Conservation (phyloP, 106 monocot species). For the Dendrobium nobile region DNA sequence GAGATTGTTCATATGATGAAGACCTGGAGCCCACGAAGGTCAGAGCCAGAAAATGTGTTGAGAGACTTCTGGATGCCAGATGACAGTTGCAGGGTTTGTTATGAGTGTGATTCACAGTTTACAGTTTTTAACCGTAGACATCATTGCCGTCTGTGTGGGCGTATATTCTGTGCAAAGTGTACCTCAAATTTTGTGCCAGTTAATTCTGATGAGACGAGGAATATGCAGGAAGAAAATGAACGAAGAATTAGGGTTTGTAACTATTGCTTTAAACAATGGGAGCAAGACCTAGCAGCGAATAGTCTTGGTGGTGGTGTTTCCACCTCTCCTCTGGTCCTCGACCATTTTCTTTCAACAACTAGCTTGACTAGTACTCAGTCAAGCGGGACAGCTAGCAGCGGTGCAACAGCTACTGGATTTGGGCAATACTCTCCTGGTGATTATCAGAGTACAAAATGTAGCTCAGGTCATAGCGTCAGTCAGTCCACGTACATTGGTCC, state of each 20-base stretch:
- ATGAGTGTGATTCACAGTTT: slow-evolving; percentile 86
- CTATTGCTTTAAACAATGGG: slow-evolving; percentile 77
- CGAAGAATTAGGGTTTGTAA: slow-evolving; percentile 65
- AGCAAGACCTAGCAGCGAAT: slow-evolving; percentile 21
- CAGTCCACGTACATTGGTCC: slow-evolving; percentile 16
- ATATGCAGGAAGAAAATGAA: slow-evolving; percentile 31
- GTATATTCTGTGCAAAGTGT: slow-evolving; percentile 86
- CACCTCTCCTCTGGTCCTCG: slow-evolving; percentile 29
- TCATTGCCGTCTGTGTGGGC: slow-evolving; percentile 81
- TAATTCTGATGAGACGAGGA: slow-evolving; percentile 11
- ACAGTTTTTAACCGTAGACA: slow-evolving; percentile 78
- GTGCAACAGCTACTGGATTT: slow-evolving; percentile 21
- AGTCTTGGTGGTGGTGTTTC: slow-evolving; percentile 24
- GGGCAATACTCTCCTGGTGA: slow-evolving; percentile 21
- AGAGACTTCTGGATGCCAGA: slow-evolving; percentile 98
- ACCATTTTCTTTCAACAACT: slow-evolving; percentile 37
- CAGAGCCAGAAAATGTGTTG: slow-evolving; percentile 41
- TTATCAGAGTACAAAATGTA: slow-evolving; percentile 19
- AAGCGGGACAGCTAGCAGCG: slow-evolving; percentile 38
- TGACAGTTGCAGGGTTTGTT: slow-evolving; percentile 85
- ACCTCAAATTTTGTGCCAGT: slow-evolving; percentile 54
- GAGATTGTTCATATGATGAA: slow-evolving; percentile 49
- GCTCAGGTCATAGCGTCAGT: slow-evolving; percentile 18
- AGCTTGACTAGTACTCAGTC: slow-evolving; percentile 68
- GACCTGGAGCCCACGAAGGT: slow-evolving; percentile 60